phyloP scores from a whole-genome alignment of 345 rosid genomes.

The Anastatica hierochuntica region DNA sequence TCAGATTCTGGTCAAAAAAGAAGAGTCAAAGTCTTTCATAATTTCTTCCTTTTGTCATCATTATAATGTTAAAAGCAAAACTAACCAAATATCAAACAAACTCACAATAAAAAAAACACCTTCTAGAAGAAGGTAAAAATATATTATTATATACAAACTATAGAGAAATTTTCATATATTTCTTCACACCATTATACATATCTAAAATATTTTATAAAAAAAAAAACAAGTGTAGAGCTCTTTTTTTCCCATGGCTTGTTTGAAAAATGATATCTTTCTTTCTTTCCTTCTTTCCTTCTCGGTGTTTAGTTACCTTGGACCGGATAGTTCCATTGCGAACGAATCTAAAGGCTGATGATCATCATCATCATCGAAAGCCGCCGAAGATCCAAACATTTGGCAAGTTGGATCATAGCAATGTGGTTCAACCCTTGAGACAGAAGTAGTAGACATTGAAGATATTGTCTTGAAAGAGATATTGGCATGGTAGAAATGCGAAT shows the following conservation, averaged over 20 bases:
- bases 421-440: conserved; percentile 20
- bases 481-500: conserved; percentile 33
- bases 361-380: conserved; percentile 63
- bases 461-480: conserved; percentile 27
- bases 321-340: conserved; percentile 88
- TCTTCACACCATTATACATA: no score
- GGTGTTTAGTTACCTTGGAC: conserved; percentile 88
- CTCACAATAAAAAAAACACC: not conserved
- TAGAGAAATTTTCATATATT: conserved; percentile 15
- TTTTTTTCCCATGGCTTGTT: conserved; percentile 91
- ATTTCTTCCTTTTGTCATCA: not conserved
- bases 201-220: no score
- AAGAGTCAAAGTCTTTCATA: not conserved
- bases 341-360: conserved; percentile 65
- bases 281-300: no score
- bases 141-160: conserved; percentile 17
- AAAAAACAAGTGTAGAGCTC: no score
- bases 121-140: not conserved
- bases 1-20: conserved; percentile 24
- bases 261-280: conserved; percentile 25
- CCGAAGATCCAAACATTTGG: conserved; percentile 50
- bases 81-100: no score
- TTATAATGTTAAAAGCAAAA: not conserved
- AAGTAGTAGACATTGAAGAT: conserved; percentile 24
- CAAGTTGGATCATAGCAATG: conserved; percentile 39